Evolutionary conservation across 2,329 filamentous ascomycete species (phyloP), one percentile per base, ranked within the genome.

Genomic region (Trichoderma hamatum): DNA sequence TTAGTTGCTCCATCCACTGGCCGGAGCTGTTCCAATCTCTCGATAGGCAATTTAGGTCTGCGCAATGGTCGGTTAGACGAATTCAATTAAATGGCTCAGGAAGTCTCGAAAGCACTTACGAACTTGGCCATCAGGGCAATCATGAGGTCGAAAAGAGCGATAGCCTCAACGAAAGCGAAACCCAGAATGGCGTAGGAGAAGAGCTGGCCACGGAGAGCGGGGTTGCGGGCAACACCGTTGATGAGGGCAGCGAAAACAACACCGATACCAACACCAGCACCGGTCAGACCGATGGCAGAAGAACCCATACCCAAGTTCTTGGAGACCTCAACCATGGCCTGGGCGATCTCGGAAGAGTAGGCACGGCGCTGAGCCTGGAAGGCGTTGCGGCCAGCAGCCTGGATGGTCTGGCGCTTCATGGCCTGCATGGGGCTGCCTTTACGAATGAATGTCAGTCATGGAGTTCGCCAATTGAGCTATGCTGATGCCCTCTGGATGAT

Each of bases 101-200:
- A 46, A 16, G n/a, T 3, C 43, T 71, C 52, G 65, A 43, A n/a
- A 54, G n/a, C 68, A 89, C 87, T 78, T 88, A 92, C 89, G 86
- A 92, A 92, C 88, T 94, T 94, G 90, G 91, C 92, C 91, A 94
- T 94, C 87, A 94, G 92, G 86, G 91, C 91, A 93, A 94, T 89
- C 91, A 94, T 94, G 80, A 93, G 90, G 80, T 93, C 90, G 90
- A 93, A 93, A 81, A 93, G 89, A 91, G 91, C 91, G 78, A 92
- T 93, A 85, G 93, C 92, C 84, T 96, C 93, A 84, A 94, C 92
- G 90, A 96, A 96, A 82, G 92, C 93, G 87, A 96, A 96, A 87
- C 93, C 92, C 81, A 96, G 87, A 92, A 96, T 95, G 89, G 92
- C 92, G 86, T 96, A 95, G 77, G 92, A 92, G 92, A 96, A 97